A percentile compares a stretch with the other conserved stretches of the same genome.
Conservation (phyloP, 495 filamentous ascomycete genomes). For the Cercophora scortea region DNA sequence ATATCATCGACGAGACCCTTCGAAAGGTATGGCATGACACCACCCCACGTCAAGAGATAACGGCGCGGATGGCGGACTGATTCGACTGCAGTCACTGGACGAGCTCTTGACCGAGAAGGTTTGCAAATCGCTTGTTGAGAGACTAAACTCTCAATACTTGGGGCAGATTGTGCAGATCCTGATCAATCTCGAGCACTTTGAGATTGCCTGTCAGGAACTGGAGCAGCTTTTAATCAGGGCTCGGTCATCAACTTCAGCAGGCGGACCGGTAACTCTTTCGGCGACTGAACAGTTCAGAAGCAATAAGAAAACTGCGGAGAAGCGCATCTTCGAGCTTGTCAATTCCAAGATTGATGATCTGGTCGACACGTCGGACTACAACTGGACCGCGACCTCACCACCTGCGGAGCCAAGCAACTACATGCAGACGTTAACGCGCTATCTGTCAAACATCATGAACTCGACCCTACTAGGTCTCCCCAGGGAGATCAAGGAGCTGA, state of each 20-base stretch:
- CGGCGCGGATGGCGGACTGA: too few species aligned
- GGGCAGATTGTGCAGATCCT: conserved; percentile 98
- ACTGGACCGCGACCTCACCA: conserved; percentile 69
- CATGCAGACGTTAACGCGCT: conserved; percentile 86
- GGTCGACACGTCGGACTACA: conserved; percentile 92
- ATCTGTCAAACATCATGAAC: conserved; percentile 94
- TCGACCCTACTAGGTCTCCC: conserved; percentile 86
- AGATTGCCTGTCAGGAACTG: conserved; percentile 80
- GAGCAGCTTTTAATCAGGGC: conserved; percentile 76
- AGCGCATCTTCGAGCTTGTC: conserved; percentile 96
- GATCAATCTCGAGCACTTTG: conserved; percentile 96
- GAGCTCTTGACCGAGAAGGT: conserved; percentile 85
- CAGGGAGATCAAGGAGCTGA: conserved; percentile 89
- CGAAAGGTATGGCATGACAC: conserved; percentile 45
- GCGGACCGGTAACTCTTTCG: conserved; percentile 61
- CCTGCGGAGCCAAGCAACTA: conserved; percentile 75
- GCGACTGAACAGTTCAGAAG: conserved; percentile 80
- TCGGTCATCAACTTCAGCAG: conserved; percentile 68
- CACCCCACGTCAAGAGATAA: too few species aligned
- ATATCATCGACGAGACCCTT: conserved; percentile 81
- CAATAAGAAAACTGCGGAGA: conserved; percentile 93
- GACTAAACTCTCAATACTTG: conserved; percentile 83
- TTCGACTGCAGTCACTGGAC: conserved; percentile 52
- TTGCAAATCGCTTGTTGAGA: conserved; percentile 80
- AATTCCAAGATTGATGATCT: conserved; percentile 98